Evolutionary conservation across 139 green algal genomes (phyloP).

Genomic region (Coelastrella sp.): DNA sequence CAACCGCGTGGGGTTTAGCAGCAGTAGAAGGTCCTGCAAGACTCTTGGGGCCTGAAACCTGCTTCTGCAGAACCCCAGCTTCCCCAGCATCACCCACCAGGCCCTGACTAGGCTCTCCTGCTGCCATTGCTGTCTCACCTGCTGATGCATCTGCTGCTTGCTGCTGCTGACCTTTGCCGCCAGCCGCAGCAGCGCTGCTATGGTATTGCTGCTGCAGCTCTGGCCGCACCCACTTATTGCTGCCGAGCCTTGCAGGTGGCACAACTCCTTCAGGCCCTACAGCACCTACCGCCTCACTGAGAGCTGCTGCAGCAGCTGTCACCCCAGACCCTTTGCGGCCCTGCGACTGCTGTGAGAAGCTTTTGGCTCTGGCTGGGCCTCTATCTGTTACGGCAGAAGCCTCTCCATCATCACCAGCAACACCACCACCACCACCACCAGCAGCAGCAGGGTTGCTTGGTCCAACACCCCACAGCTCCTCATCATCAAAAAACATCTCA

Average conservation of each 20-base stretch:
- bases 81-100: not conserved
- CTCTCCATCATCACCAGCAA: not conserved
- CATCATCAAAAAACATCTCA: not conserved
- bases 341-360: not conserved
- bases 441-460: not conserved
- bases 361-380: not conserved
- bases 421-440: not conserved
- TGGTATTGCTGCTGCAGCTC: not conserved
- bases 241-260: not conserved
- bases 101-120: not conserved
- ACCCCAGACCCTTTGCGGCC: not conserved
- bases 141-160: not conserved
- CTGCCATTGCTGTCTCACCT: not conserved
- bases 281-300: not conserved
- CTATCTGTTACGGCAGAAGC: not conserved
- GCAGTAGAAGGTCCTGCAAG: not conserved
- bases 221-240: conserved; percentile 3
- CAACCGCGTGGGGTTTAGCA: not conserved
- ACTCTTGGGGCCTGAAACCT: not conserved
- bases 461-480: not conserved
- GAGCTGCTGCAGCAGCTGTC: not conserved
- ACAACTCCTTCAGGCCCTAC: not conserved
- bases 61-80: not conserved
- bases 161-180: not conserved
- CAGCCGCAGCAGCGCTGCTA: not conserved